These are phyloP conservation scores for Penicillium freii DNA, from an alignment of 2,329 filamentous ascomycete genomes.

Conservation along the genomic window DNA sequence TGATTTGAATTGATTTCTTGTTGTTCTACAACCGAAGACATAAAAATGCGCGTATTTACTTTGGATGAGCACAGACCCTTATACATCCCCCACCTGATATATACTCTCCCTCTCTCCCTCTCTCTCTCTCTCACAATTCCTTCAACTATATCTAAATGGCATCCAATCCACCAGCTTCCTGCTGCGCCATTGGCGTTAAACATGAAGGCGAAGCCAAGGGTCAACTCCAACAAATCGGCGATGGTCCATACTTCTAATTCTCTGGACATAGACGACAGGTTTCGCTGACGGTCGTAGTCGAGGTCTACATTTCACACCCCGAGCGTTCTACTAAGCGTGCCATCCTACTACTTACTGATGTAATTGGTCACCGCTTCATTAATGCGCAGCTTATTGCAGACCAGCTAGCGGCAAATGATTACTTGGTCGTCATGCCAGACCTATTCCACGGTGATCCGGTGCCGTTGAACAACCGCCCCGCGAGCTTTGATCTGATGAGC, in stretches of 20 bases:
- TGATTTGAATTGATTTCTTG: too few relatives aligned
- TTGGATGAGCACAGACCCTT: too few relatives aligned
- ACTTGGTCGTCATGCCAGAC: constrained; percentile 23
- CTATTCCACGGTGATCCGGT: constrained; percentile 22
- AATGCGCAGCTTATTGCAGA: constrained; percentile 23
- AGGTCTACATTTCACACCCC: constrained; percentile 15
- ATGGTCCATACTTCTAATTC: constrained; percentile 8
- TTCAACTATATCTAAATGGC: constrained; percentile 9
- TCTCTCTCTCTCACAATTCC: too few relatives aligned
- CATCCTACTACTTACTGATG: constrained; percentile 20
- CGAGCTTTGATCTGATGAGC: constrained; percentile 16
- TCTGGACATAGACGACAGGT: not conserved
- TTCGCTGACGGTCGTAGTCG: constrained; percentile 11
- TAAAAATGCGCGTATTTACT: not conserved
- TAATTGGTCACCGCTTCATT: constrained; percentile 23
- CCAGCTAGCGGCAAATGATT: constrained; percentile 21
- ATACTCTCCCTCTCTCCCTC: too few relatives aligned
- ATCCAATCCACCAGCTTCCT: constrained; percentile 17
- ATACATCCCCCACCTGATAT: not conserved
- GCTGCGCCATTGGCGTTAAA: constrained; percentile 18
- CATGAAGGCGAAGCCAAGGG: constrained; percentile 21
- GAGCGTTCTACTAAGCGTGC: constrained; percentile 11
- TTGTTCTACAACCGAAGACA: too few relatives aligned
- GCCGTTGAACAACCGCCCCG: constrained; percentile 17
- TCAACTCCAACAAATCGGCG: constrained; percentile 14